These are phyloP conservation scores for Neurospora sp. DNA, from an alignment of 495 filamentous ascomycete species.

Conservation along the genomic window DNA sequence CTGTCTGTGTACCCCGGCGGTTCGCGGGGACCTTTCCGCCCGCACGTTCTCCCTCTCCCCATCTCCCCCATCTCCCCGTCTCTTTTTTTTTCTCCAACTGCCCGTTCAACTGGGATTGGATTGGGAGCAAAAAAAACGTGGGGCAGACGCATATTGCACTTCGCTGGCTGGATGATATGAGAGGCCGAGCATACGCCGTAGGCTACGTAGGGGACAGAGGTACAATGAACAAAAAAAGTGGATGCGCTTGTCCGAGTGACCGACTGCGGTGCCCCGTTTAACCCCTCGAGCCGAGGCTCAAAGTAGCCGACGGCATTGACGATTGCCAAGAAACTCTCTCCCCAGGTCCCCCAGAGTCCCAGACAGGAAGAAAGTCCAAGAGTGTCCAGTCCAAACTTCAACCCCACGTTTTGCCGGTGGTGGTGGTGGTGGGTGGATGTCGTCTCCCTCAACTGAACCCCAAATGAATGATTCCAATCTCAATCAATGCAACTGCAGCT, in stretches of 20 bases:
- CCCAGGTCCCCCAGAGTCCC: not conserved
- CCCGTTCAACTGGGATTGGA: not conserved
- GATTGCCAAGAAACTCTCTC: not conserved
- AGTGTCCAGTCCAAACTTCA: not conserved
- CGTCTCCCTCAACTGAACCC: not conserved
- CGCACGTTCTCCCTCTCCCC: not conserved
- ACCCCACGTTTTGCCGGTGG: not conserved
- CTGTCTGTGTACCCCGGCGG: not conserved
- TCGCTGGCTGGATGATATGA: not conserved
- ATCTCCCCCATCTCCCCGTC: not conserved
- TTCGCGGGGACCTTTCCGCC: not conserved
- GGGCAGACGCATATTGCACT: not conserved
- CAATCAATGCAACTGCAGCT: not conserved
- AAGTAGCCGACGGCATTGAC: not conserved
- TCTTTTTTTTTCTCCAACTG: not conserved
- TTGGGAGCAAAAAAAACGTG: not conserved
- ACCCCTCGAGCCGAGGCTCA: constrained; percentile 25
- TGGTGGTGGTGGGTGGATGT: not conserved
- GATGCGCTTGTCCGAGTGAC: constrained; percentile 16
- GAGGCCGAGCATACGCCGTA: not conserved
- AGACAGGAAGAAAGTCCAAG: not conserved
- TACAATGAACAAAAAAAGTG: constrained; percentile 1
- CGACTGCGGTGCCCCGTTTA: not conserved
- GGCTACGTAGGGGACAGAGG: not conserved
- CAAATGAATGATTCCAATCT: not conserved